Base-by-base conservation (phyloP, 2,329 filamentous ascomycete genomes). In the Pseudogymnoascus destructans region DNA sequence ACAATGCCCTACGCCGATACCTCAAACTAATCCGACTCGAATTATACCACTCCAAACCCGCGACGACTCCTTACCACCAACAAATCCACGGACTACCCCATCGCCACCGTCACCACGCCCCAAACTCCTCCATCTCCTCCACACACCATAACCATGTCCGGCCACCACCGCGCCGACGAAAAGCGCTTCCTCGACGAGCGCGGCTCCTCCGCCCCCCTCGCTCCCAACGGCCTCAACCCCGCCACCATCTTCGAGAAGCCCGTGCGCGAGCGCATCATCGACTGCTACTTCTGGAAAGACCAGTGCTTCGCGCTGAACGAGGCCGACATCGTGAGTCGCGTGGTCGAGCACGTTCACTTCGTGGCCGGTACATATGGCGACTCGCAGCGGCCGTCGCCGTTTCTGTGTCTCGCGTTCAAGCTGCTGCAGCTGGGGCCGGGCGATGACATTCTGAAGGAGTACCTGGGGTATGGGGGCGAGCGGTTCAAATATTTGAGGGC, bases 211-310 rank as follows among this genome's bases (percentile, higher is more conserved):
- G 87, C 85, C 49, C 73, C 83, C 33, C 80, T 95, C 19, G 85
- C 93, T 62, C 90, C 82, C 60, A 85, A 92, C 70, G 90, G 90
- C 61, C 86, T 95, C 68, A 96, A 96, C 74, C 92, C 92, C 0
- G 88, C 90, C n/a, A 91, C 87, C 3, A 87, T 97, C 61, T 87
- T 97, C 79, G 92, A 97, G 72, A 95, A 95, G 71, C 87, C 90
- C 38, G 89, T 96, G 64, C 87, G 88, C 69, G 93, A 98, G 73
- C 90, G 93, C 69, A 96, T 98, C 72, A 84, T 91, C 65, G 90
- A 95, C 69, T 89, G 84, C 57, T 95, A 95, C 74, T 98, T 95
- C 76, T 98, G 90, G 87, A 96, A 96, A 73, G 93, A 97, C 73
- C 91, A 96, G 74, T 96, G 93, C 71, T 98, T 97, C 73, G 93